These are phyloP conservation scores for Actinomucor elegans DNA, from an alignment of 371 early-diverging fungal genomes.

Conservation along the genomic window DNA sequence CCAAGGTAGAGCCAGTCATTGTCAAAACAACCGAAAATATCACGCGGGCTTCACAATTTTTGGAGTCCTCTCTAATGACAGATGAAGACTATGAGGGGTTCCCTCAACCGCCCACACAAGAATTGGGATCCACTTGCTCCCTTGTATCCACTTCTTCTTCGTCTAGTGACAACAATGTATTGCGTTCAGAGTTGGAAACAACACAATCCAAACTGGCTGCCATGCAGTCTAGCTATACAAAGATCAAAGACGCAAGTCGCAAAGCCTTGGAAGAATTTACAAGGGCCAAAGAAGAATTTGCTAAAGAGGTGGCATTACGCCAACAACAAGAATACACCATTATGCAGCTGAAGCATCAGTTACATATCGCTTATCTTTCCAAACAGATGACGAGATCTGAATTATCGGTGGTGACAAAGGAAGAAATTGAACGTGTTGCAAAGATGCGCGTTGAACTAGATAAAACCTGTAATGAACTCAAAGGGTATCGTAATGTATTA, in stretches of 20 bases:
- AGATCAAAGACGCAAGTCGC: constrained; percentile 43
- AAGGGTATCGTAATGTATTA: constrained; percentile 32
- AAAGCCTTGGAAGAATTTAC: constrained; percentile 45
- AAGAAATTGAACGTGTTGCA: constrained; percentile 41
- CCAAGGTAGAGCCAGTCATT: constrained; percentile 4
- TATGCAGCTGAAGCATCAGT: constrained; percentile 34
- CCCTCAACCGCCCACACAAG: constrained; percentile 6
- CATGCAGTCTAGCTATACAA: constrained; percentile 30
- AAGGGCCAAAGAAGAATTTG: constrained; percentile 44
- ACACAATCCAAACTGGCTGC: constrained; percentile 23
- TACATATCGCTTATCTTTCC: constrained; percentile 23
- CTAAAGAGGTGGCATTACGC: constrained; percentile 41
- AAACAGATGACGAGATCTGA: constrained; percentile 15
- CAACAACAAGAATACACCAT: constrained; percentile 41
- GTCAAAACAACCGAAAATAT: constrained; percentile 24
- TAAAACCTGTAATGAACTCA: constrained; percentile 39
- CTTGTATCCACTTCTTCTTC: neutral
- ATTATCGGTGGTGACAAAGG: constrained; percentile 26
- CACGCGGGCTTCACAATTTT: constrained; percentile 21
- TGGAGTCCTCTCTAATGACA: constrained; percentile 21
- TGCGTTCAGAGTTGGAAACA: constrained; percentile 29
- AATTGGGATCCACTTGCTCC: neutral
- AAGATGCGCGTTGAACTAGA: constrained; percentile 36
- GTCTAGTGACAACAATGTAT: constrained; percentile 5
- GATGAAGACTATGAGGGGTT: constrained; percentile 13